Evolutionary conservation across 768 basidiomycete genomes (phyloP).

Genomic region (Lepiota venenata): DNA sequence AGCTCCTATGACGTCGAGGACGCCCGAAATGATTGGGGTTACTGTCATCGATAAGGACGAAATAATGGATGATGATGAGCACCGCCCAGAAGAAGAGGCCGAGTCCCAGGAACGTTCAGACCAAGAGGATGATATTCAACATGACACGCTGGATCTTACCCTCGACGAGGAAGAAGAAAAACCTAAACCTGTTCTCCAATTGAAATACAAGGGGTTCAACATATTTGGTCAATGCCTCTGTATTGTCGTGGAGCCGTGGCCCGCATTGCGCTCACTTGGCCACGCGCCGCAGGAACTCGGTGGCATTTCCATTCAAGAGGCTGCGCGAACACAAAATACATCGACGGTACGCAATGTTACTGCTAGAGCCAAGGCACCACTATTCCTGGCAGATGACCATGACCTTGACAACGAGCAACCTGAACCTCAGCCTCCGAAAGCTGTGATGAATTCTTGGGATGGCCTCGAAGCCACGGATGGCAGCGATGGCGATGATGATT

Average conservation of each 20-base stretch:
- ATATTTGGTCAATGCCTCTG: conserved; percentile 74
- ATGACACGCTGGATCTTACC: conserved; percentile 30
- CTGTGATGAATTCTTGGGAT: conserved; percentile 38
- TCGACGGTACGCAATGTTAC: not conserved
- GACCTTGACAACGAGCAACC: conserved; percentile 35
- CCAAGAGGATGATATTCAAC: not conserved
- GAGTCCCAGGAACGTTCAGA: not conserved
- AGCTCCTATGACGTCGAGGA: not conserved
- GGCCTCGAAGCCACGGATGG: conserved; percentile 21
- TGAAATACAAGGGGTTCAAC: conserved; percentile 68
- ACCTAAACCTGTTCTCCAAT: conserved; percentile 63
- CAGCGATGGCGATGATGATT: conserved; percentile 34
- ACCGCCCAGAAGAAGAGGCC: conserved; percentile 5
- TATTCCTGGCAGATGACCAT: conserved; percentile 72
- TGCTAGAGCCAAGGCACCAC: conserved; percentile 49
- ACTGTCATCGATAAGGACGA: not conserved
- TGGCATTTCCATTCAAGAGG: not conserved
- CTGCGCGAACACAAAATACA: not conserved
- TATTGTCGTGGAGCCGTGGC: conserved; percentile 82
- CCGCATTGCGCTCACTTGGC: conserved; percentile 35
- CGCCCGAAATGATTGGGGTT: not conserved
- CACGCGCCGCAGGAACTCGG: conserved; percentile 1
- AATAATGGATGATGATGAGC: conserved; percentile 14
- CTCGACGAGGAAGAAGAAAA: conserved; percentile 69
- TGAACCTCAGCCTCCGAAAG: conserved; percentile 32